These are phyloP conservation scores for Diplocarpon rosae DNA, from an alignment of 2,329 filamentous ascomycete species.

Conservation along the genomic window DNA sequence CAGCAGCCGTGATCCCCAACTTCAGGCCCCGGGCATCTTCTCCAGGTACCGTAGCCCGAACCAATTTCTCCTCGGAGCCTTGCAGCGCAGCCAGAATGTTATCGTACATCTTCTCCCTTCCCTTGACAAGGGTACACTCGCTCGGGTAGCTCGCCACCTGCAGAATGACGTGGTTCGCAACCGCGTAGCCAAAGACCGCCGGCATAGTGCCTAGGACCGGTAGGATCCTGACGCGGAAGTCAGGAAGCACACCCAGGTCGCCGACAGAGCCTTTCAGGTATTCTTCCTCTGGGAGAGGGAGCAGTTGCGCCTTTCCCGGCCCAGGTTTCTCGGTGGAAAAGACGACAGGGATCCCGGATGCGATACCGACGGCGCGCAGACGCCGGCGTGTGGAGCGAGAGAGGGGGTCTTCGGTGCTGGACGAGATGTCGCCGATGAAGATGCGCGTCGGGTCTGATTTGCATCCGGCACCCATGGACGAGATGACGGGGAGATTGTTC, in stretches of 20 bases:
- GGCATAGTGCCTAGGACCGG: constrained; percentile 96
- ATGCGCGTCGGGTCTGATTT: constrained; percentile 80
- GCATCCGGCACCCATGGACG: constrained; percentile 91
- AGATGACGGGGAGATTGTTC: constrained; percentile 70
- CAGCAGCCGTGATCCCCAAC: constrained; percentile 64
- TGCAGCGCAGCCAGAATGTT: constrained; percentile 67
- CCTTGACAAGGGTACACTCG: constrained; percentile 72
- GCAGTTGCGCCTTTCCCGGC: constrained; percentile 79
- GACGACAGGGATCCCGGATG: constrained; percentile 77
- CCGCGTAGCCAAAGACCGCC: constrained; percentile 83
- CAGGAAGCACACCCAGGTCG: constrained; percentile 78
- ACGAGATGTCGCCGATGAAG: constrained; percentile 82
- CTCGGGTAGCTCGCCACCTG: constrained; percentile 72
- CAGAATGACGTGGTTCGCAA: constrained; percentile 87
- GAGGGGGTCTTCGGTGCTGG: constrained; percentile 77
- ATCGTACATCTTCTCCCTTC: constrained; percentile 85
- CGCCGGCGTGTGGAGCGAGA: constrained; percentile 74
- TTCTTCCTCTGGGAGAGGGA: constrained; percentile 81
- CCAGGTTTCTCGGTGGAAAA: constrained; percentile 86
- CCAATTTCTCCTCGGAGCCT: constrained; percentile 61
- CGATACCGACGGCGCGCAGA: constrained; percentile 62
- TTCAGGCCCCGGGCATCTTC: constrained; percentile 56
- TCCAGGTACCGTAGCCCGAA: constrained; percentile 38
- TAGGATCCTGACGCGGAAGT: constrained; percentile 89
- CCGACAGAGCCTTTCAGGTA: constrained; percentile 76